Percentiles rank a stretch among this genome's conserved stretches.
Conservation (phyloP, 2,329 filamentous ascomycete genomes). For the Endoconidiophora laricicola region DNA sequence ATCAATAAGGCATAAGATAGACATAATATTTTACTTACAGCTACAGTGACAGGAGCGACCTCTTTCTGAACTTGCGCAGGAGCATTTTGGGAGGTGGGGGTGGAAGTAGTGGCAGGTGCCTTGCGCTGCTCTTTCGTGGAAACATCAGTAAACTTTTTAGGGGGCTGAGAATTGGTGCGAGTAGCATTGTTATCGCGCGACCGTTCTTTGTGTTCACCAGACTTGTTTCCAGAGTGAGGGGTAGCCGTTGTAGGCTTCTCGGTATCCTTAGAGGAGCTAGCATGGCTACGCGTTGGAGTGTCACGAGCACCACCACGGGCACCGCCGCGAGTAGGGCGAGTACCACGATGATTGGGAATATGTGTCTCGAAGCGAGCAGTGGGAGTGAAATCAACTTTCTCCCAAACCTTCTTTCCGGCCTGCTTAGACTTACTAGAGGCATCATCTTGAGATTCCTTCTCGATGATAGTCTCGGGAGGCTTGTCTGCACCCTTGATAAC, state of each 20-base stretch:
- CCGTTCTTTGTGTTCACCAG: conserved; percentile 9
- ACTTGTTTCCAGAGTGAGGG: conserved; percentile 11
- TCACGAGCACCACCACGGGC: conserved; percentile 21
- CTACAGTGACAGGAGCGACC: conserved; percentile 24
- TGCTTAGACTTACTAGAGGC: conserved; percentile 31
- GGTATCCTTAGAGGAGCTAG: conserved; percentile 17
- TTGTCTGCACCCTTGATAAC: conserved; percentile 48
- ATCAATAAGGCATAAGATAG: background rate
- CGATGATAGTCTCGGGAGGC: conserved; percentile 34
- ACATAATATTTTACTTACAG: background rate
- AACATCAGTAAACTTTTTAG: conserved; percentile 23
- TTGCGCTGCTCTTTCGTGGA: conserved; percentile 31
- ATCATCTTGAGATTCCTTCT: conserved; percentile 47
- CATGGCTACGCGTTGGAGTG: conserved; percentile 17
- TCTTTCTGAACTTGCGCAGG: conserved; percentile 21
- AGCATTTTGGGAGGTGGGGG: conserved; percentile 17
- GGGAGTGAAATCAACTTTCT: conserved; percentile 65
- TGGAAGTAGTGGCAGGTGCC: conserved; percentile 18
- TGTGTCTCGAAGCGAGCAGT: conserved; percentile 77
- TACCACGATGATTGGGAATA: conserved; percentile 37
- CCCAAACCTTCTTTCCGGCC: conserved; percentile 65
- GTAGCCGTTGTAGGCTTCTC: conserved; percentile 24
- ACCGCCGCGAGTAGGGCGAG: conserved; percentile 31
- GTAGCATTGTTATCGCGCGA: conserved; percentile 12
- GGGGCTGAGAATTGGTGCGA: conserved; percentile 22